A percentile compares a stretch with the other conserved stretches of the same genome.
These are phyloP conservation scores for Sarocladium oryzae DNA, from an alignment of 2,329 filamentous ascomycete species.

Conservation along the genomic window DNA sequence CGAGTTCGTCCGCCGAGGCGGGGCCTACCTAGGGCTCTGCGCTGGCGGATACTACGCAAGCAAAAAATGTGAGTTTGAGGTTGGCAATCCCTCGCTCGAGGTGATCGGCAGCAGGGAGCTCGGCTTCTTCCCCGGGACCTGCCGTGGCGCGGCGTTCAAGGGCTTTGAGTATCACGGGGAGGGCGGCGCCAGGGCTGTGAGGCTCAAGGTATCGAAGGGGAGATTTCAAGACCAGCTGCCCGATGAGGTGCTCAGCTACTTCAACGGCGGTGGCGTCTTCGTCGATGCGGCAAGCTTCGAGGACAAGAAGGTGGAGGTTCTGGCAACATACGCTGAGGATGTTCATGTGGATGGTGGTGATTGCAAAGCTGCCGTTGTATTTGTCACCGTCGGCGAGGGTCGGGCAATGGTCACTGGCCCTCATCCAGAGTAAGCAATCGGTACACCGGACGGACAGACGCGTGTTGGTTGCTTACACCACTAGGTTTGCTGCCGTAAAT, in stretches of 20 bases:
- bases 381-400: conserved; percentile 76
- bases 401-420: conserved; percentile 75
- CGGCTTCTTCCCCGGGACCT: conserved; percentile 79
- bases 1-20: conserved; percentile 80
- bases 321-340: conserved; percentile 72
- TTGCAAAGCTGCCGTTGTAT: conserved; percentile 72
- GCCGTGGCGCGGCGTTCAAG: conserved; percentile 77
- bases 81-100: conserved; percentile 69
- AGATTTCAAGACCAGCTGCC: conserved; percentile 52
- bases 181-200: conserved; percentile 67
- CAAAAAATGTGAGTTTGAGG: conserved; percentile 81
- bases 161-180: conserved; percentile 92
- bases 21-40: conserved; percentile 84
- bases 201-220: conserved; percentile 56
- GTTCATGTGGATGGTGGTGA: conserved; percentile 70
- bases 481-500: conserved; percentile 76
- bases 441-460: too few species aligned
- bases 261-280: conserved; percentile 92
- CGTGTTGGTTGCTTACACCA: conserved; percentile 13
- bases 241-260: conserved; percentile 68
- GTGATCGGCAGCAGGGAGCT: conserved; percentile 82
- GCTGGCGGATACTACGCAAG: conserved; percentile 91
- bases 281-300: conserved; percentile 63
- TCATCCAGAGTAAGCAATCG: conserved; percentile 69
- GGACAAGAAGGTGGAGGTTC: conserved; percentile 64